Evolutionary conservation across 352 stramenopile species (phyloP).

Genomic region (Phytophthora cactorum): DNA sequence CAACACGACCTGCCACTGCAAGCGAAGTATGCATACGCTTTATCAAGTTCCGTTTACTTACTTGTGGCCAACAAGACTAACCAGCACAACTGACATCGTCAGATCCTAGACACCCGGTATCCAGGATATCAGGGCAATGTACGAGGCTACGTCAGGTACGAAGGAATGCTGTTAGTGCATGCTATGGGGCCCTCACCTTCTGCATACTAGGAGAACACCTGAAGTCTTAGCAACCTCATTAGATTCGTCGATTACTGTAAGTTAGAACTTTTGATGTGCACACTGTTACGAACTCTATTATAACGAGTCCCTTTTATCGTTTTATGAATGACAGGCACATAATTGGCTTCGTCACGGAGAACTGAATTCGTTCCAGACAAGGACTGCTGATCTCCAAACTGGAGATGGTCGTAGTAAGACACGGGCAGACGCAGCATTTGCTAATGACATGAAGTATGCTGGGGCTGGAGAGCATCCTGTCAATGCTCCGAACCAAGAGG

Average conservation of each 20-base stretch:
- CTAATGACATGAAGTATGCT: conserved; percentile 4
- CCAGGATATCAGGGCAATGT: conserved; percentile 39
- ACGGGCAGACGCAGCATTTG: conserved; percentile 2
- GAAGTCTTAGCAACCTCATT: conserved; percentile 28
- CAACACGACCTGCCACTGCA: conserved; percentile 30
- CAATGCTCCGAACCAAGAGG: conserved; percentile 53
- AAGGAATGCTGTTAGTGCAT: neutral
- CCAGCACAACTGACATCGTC: neutral
- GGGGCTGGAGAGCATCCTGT: conserved; percentile 12
- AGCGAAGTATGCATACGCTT: conserved; percentile 28
- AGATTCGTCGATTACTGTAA: conserved; percentile 27
- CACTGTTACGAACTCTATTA: too few species aligned
- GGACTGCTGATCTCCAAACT: conserved; percentile 10
- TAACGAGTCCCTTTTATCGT: too few species aligned
- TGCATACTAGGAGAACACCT: conserved; percentile 21
- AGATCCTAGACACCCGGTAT: conserved; percentile 39
- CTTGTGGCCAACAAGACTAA: conserved; percentile 1
- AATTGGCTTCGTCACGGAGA: conserved; percentile 36
- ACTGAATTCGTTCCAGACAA: conserved; percentile 20
- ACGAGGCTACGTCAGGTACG: conserved; percentile 62
- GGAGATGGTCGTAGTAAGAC: conserved; percentile 9
- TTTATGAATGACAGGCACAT: conserved; percentile 17
- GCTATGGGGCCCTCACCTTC: neutral
- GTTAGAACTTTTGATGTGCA: neutral
- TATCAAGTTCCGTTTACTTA: neutral